These are phyloP conservation scores for Apocynum venetum DNA, from an alignment of 257 asterid species.

Conservation along the genomic window DNA sequence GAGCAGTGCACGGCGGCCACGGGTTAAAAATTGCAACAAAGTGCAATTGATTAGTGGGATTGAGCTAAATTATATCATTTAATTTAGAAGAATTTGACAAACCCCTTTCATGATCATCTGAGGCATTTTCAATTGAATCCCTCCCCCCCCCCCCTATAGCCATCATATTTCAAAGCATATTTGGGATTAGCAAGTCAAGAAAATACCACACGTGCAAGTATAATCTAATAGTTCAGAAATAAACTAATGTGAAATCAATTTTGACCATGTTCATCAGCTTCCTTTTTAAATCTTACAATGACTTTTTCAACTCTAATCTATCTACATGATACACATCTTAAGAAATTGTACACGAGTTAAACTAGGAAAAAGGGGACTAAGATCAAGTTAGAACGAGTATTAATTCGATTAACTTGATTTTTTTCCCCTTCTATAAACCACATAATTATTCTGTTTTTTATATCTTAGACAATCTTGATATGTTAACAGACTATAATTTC, in stretches of 20 bases:
- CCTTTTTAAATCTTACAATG: no score
- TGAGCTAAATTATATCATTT: not conserved
- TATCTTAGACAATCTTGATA: not conserved
- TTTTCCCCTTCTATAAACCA: no score
- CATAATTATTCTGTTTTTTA: no score
- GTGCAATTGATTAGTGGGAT: not conserved
- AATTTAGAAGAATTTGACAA: not conserved
- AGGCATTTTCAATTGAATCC: not conserved
- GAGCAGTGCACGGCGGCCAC: no score
- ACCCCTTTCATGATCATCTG: not conserved
- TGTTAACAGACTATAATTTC: not conserved
- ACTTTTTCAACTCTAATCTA: no score
- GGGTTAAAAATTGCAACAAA: not conserved
- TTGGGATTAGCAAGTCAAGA: no score
- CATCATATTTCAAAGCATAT: not conserved
- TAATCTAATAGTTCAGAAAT: no score
- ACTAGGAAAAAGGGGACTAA: not conserved
- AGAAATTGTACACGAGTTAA: no score
- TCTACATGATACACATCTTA: no score
- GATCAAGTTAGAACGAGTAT: not conserved
- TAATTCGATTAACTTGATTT: not conserved
- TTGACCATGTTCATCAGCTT: no score
- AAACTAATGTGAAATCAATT: no score
- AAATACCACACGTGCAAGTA: no score
- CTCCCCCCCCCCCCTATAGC: not conserved